Conservation (phyloP, 768 basidiomycete genomes). For the Nevesoporus exiguus region DNA sequence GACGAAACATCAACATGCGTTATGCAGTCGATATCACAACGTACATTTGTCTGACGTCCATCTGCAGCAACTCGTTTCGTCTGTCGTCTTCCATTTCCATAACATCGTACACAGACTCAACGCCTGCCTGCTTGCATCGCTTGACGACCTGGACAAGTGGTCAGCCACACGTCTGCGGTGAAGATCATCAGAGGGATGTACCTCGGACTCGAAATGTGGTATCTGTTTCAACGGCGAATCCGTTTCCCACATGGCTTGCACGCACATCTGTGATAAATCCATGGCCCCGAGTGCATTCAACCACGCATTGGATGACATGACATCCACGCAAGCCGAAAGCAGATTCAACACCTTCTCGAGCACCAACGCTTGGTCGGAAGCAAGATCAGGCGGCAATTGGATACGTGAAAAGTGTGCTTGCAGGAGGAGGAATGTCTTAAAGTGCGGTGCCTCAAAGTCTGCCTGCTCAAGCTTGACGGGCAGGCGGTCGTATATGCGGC, state of each 20-base stretch:
- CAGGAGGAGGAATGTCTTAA: conserved; percentile 96
- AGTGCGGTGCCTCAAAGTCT: conserved; percentile 93
- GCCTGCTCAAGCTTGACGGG: conserved; percentile 85
- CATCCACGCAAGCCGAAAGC: conserved; percentile 92
- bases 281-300: conserved; percentile 92
- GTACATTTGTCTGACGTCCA: conserved; percentile 85
- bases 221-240: conserved; percentile 95
- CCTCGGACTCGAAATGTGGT: conserved; percentile 92
- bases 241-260: conserved; percentile 96
- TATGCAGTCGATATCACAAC: conserved; percentile 28
- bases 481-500: conserved; percentile 91
- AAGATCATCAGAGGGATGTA: conserved; percentile 28
- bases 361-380: conserved; percentile 84
- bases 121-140: conserved; percentile 75
- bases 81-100: conserved; percentile 98
- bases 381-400: conserved; percentile 88
- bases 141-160: conserved; percentile 56
- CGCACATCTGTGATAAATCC: conserved; percentile 98
- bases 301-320: conserved; percentile 97
- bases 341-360: conserved; percentile 89
- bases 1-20: background rate
- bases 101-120: conserved; percentile 93
- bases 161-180: background rate
- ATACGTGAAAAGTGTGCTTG: conserved; percentile 97
- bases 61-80: conserved; percentile 74